Conservation (phyloP, 2,329 filamentous ascomycete genomes). For the Emergomyces orientalis region DNA sequence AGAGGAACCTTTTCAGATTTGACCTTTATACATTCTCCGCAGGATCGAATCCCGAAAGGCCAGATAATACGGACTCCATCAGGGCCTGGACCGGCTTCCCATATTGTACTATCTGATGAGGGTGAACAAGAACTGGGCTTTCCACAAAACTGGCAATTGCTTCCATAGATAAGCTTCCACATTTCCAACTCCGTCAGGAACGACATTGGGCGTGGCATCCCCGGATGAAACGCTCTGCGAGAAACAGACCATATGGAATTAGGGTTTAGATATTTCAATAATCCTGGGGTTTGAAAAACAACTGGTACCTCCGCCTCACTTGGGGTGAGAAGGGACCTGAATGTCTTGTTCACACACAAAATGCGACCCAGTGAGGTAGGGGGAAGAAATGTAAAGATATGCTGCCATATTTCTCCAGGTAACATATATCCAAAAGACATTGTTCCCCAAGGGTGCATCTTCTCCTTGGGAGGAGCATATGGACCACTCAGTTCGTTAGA, state of each 20-base stretch:
- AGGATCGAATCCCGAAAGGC: constrained; percentile 59
- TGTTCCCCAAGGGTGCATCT: not conserved
- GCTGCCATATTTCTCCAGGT: constrained; percentile 59
- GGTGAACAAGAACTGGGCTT: constrained; percentile 25
- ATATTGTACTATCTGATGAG: constrained; percentile 34
- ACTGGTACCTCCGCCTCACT: constrained; percentile 28
- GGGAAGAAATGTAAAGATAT: constrained; percentile 57
- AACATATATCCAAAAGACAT: constrained; percentile 30
- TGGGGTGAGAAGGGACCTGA: constrained; percentile 52
- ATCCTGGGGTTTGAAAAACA: constrained; percentile 25
- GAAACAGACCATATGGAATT: constrained; percentile 63
- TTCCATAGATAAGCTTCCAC: constrained; percentile 60
- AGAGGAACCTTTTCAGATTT: constrained; percentile 55
- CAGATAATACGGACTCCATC: constrained; percentile 57
- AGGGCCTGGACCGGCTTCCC: constrained; percentile 53
- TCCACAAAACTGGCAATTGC: constrained; percentile 59
- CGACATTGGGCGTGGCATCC: constrained; percentile 59
- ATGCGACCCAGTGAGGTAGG: constrained; percentile 55
- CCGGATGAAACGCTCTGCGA: constrained; percentile 54
- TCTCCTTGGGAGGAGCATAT: constrained; percentile 10
- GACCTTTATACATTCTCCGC: constrained; percentile 54
- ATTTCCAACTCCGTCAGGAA: constrained; percentile 62
- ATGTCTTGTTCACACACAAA: constrained; percentile 58
- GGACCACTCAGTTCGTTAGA: constrained; percentile 7
- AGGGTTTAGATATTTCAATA: constrained; percentile 41